Conservation (phyloP, 371 early-diverging fungal species). For the Mucor velutinosus region DNA sequence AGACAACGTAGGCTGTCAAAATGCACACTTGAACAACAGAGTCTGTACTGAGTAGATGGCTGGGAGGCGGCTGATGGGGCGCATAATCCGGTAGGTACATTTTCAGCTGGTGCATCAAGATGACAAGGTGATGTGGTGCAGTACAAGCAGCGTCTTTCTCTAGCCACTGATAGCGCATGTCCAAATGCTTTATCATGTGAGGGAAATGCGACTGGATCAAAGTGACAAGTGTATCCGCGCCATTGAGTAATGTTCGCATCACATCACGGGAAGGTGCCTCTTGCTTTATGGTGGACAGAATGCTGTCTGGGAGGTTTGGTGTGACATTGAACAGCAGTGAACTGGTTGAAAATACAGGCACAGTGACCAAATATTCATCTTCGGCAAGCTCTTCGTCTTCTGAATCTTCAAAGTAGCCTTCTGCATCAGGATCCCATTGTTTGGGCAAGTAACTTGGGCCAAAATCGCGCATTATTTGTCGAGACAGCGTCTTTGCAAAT, state of each 20-base stretch:
- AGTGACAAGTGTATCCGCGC: background rate
- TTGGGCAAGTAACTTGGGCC: conserved; percentile 21
- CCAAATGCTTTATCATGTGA: conserved; percentile 18
- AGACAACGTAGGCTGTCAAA: conserved; percentile 17
- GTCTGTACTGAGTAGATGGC: background rate
- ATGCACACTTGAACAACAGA: conserved; percentile 6
- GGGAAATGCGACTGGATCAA: conserved; percentile 10
- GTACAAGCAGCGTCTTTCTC: background rate
- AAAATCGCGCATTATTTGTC: conserved; percentile 34
- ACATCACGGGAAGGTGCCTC: background rate
- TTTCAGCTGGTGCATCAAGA: conserved; percentile 15
- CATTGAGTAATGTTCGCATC: conserved; percentile 4
- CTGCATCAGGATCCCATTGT: conserved; percentile 34
- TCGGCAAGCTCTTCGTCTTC: conserved; percentile 35
- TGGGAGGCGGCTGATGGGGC: background rate
- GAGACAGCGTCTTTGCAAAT: conserved; percentile 37
- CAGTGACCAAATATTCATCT: conserved; percentile 44
- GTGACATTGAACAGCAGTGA: conserved; percentile 8
- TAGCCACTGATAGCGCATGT: conserved; percentile 5
- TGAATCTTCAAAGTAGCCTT: conserved; percentile 23
- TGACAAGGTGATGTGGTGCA: conserved; percentile 12
- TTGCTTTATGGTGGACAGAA: background rate
- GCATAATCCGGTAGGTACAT: conserved; percentile 9
- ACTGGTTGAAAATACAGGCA: conserved; percentile 31
- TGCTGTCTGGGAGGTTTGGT: background rate